These are phyloP conservation scores for Tolypocladium ovalisporum DNA, from an alignment of 2,329 filamentous ascomycete genomes.

Conservation along the genomic window DNA sequence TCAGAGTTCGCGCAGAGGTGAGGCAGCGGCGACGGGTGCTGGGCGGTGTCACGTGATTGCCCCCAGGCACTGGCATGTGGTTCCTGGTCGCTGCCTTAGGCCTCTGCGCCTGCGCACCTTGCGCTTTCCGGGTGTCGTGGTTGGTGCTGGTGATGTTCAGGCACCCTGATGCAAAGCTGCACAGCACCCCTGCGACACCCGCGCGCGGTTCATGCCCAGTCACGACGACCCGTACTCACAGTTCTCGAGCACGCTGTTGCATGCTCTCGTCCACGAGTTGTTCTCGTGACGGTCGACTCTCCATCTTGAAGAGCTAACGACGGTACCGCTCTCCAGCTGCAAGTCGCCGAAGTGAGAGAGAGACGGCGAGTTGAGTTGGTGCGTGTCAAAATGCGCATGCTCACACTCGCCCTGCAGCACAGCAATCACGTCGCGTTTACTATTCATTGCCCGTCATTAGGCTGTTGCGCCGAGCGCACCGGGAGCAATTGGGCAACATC, in stretches of 20 bases:
- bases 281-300: background rate
- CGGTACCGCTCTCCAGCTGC: background rate
- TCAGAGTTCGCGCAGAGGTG: constrained; percentile 1
- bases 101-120: background rate
- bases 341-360: background rate
- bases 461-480: background rate
- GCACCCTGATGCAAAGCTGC: background rate
- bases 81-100: background rate
- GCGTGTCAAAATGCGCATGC: background rate
- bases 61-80: background rate
- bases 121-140: background rate
- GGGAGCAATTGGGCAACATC: background rate
- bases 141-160: background rate
- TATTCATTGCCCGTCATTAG: background rate
- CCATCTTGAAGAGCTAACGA: background rate
- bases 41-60: background rate
- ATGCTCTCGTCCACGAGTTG: background rate
- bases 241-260: background rate
- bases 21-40: background rate
- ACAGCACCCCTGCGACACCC: background rate
- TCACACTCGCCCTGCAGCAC: background rate
- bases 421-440: background rate
- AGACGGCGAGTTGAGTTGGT: background rate
- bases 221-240: background rate
- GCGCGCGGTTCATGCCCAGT: background rate